These are phyloP conservation scores for Phaeophleospora eucalypticola DNA, from an alignment of 2,329 filamentous ascomycete genomes.

Conservation along the genomic window DNA sequence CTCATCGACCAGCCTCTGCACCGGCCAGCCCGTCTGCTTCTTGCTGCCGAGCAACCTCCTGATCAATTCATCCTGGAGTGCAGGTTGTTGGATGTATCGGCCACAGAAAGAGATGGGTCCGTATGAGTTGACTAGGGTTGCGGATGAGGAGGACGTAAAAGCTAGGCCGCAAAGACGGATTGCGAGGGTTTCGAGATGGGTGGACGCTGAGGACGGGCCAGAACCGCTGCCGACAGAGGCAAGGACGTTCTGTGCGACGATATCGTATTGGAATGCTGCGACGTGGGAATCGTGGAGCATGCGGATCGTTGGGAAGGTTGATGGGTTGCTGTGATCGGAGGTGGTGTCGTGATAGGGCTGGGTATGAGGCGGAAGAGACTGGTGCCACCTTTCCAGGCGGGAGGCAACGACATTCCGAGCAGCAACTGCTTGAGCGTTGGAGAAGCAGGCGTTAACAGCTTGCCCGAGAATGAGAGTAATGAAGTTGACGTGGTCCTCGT, in stretches of 20 bases:
- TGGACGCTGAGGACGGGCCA: neutral
- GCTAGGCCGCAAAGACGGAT: constrained; percentile 8
- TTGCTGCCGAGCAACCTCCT: neutral
- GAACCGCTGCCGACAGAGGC: neutral
- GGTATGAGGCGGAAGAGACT: neutral
- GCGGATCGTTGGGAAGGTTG: constrained; percentile 6
- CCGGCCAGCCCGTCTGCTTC: constrained; percentile 10
- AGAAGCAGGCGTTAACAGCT: constrained; percentile 3
- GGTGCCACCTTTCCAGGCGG: neutral
- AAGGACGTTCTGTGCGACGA: constrained; percentile 4
- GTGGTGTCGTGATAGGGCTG: constrained; percentile 1
- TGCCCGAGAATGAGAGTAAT: constrained; percentile 4
- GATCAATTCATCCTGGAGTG: constrained; percentile 7
- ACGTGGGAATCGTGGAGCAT: constrained; percentile 5
- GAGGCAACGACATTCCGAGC: neutral
- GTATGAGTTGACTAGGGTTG: constrained; percentile 13
- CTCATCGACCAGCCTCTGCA: constrained; percentile 4
- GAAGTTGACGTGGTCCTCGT: constrained; percentile 7
- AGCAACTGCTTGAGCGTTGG: neutral
- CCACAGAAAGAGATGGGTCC: constrained; percentile 11
- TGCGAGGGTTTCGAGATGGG: neutral
- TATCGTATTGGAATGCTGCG: constrained; percentile 4
- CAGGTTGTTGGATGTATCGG: neutral
- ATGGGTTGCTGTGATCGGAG: too few relatives aligned
- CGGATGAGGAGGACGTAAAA: constrained; percentile 2